Base-by-base conservation (phyloP, 176 grass and related monocot genomes). In the Tuctoria greenei region DNA sequence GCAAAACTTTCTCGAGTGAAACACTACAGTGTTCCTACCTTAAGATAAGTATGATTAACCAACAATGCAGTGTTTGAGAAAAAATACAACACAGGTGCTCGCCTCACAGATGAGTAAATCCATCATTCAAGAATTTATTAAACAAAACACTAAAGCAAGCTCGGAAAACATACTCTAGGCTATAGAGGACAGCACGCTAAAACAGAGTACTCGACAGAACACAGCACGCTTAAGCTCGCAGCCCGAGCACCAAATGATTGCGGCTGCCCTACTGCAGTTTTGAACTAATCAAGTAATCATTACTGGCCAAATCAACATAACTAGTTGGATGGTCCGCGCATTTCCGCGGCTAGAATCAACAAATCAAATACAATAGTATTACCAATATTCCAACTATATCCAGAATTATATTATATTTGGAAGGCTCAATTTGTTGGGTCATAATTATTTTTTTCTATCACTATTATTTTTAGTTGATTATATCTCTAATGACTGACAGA, bases 1-100 rank as follows among this genome's bases (percentile, higher is more conserved):
- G 73, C 45, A 80, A 57, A 76, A 62, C 87, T 90, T 87, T 90
- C 64, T 83, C 79, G 78, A 90, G 81, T 86, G 67, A 42, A 91
- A 76, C 70, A 81, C 40, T 72, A 75, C 68, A 89, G 61, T 69
- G 82, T 59, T 71, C 24, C 74, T 71, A 25, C 79, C 31, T 78
- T 67, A 25, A 58, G 52, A 58, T 34, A 62, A 66, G 16, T 34
- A 62, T 47, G 41, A 15, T 31, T 34, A 67, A 16, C 45, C 45
- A 17, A 47, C 45, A 47, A 17, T 47, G 45, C n/a, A 8, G 5
- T 52, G 50, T 18, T 52, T 4, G 50, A n/a, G 50, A 52, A 8
- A 52, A 17, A 51, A 52, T 77, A 86, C 26, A 57, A 58, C 38
- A 81, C 67, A 66, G 77, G 52, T 6, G 25, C 26, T 59, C 14